Evolutionary conservation across 768 basidiomycete species (phyloP).

Genomic region (Podaxis rugospora): DNA sequence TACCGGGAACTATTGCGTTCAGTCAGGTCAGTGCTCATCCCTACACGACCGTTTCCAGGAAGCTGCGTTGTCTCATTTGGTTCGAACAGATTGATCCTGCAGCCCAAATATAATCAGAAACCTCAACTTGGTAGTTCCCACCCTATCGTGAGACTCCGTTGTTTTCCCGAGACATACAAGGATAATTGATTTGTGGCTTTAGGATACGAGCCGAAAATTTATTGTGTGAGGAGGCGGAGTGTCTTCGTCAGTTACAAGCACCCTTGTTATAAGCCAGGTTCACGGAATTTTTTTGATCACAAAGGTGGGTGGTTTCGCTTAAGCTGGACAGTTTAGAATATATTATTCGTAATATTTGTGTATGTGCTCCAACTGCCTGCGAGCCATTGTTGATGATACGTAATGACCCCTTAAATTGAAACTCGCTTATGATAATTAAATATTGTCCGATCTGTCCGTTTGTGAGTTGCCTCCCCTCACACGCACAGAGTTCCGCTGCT

Average conservation of each 20-base stretch:
- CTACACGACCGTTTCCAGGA: background rate
- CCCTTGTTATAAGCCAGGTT: background rate
- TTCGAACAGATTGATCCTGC: constrained; percentile 42
- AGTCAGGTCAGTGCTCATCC: constrained; percentile 37
- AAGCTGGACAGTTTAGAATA: no score
- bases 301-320: no score
- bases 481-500: no score
- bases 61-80: background rate
- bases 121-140: constrained; percentile 75
- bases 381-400: no score
- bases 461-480: no score
- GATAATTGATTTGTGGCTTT: background rate
- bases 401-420: no score
- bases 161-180: background rate
- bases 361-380: no score
- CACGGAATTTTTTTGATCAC: no score
- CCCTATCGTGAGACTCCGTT: constrained; percentile 41
- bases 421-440: no score
- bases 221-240: constrained; percentile 18
- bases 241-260: background rate
- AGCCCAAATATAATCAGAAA: constrained; percentile 61
- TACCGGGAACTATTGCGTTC: constrained; percentile 60
- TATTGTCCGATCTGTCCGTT: no score
- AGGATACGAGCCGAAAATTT: constrained; percentile 34
- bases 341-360: no score